Conservation (phyloP, 2,329 filamentous ascomycete genomes). For the Drechslerella coelobrocha region DNA sequence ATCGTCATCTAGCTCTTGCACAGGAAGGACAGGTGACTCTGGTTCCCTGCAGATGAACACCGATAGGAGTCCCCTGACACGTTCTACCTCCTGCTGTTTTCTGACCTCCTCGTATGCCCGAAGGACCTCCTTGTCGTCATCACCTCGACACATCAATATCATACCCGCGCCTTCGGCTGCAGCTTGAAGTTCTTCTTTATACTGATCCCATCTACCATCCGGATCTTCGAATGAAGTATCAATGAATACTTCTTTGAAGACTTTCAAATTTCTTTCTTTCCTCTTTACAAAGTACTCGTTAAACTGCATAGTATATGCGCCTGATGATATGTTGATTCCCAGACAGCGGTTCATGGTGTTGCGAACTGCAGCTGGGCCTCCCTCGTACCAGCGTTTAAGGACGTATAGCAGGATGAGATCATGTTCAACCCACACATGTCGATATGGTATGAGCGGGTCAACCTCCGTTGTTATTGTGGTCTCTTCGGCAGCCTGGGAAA, state of each 20-base stretch:
- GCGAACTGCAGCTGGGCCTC: slow-evolving; percentile 17
- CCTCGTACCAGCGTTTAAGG: slow-evolving; percentile 31
- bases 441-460: slow-evolving; percentile 13
- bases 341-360: slow-evolving; percentile 38
- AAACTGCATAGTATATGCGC: slow-evolving; percentile 44
- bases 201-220: slow-evolving; percentile 15
- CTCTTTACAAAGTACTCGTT: slow-evolving; percentile 19
- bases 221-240: slow-evolving; percentile 34
- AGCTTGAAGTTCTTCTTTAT: slow-evolving; percentile 29
- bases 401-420: slow-evolving; percentile 31
- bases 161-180: slow-evolving; percentile 28
- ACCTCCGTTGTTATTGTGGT: neutral
- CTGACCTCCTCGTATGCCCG: slow-evolving; percentile 11
- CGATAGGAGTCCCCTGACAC: slow-evolving; percentile 15
- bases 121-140: slow-evolving; percentile 26
- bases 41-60: slow-evolving; percentile 12
- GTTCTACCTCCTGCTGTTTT: slow-evolving; percentile 14
- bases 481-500: neutral
- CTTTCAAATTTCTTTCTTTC: slow-evolving; percentile 23
- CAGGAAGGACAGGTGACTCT: slow-evolving; percentile 11
- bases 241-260: slow-evolving; percentile 35
- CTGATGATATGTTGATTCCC: slow-evolving; percentile 36
- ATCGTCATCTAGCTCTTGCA: slow-evolving; percentile 8
- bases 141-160: neutral
- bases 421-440: slow-evolving; percentile 21